Conservation (phyloP, 1,284 basidiomycete species). For the Ustilago crameri region DNA sequence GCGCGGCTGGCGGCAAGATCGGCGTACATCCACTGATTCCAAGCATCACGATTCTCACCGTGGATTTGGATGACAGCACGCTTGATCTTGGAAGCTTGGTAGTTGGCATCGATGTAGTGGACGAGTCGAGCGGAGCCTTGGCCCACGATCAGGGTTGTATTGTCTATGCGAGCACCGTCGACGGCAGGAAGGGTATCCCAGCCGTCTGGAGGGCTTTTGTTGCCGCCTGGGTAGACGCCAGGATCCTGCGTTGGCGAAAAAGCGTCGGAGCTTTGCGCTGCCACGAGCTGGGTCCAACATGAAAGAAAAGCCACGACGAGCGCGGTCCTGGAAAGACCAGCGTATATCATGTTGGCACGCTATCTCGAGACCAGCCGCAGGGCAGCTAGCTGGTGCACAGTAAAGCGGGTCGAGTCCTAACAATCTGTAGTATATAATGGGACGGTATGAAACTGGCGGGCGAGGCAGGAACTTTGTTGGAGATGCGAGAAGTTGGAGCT, state of each 20-base stretch:
- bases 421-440: too few species aligned
- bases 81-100: constrained; percentile 52
- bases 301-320: not conserved
- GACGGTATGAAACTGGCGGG: too few species aligned
- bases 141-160: constrained; percentile 50
- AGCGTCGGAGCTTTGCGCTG: not conserved
- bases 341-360: not conserved
- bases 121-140: constrained; percentile 33
- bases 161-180: constrained; percentile 55
- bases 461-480: too few species aligned
- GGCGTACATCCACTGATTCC: constrained; percentile 63
- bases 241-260: constrained; percentile 36
- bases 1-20: constrained; percentile 51
- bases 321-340: not conserved
- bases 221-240: constrained; percentile 47
- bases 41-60: constrained; percentile 59
- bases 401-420: not conserved
- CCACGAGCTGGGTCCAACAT: not conserved
- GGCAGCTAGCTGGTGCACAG: not conserved
- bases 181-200: constrained; percentile 48
- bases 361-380: not conserved
- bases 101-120: constrained; percentile 52
- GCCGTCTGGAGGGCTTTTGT: constrained; percentile 31
- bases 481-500: too few species aligned
- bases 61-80: constrained; percentile 61